Evolutionary conservation across 495 filamentous ascomycete genomes (phyloP).

Genomic region (Thozetella sp.): DNA sequence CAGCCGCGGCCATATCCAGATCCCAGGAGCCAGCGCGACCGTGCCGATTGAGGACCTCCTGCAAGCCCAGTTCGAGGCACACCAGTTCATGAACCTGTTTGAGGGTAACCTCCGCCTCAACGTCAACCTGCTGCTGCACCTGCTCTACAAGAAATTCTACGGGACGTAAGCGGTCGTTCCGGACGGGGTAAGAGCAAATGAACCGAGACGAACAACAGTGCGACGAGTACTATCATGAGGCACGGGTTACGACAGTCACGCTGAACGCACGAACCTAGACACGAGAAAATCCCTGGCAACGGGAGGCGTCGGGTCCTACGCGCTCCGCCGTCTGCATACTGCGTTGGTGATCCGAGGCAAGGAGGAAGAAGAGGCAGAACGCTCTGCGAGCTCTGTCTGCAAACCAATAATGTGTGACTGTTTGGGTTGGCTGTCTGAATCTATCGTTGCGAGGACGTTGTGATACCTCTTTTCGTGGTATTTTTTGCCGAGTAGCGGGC

Average conservation of each 20-base stretch:
- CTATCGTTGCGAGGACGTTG: too few species aligned
- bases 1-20: slow-evolving; percentile 89
- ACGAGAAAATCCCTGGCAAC: background rate
- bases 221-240: background rate
- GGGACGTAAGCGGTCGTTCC: slow-evolving; percentile 61
- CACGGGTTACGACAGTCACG: slow-evolving; percentile 34
- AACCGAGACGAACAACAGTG: background rate
- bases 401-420: too few species aligned
- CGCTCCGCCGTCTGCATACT: too few species aligned
- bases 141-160: slow-evolving; percentile 99
- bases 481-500: too few species aligned
- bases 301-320: too few species aligned
- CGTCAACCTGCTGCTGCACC: slow-evolving; percentile 92
- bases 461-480: too few species aligned
- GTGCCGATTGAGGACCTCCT: slow-evolving; percentile 92
- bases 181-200: background rate
- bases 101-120: slow-evolving; percentile 86
- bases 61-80: slow-evolving; percentile 95
- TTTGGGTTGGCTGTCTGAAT: too few species aligned
- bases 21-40: slow-evolving; percentile 89
- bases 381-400: too few species aligned
- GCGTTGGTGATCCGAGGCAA: too few species aligned
- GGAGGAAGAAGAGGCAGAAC: too few species aligned
- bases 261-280: slow-evolving; percentile 1
- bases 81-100: slow-evolving; percentile 92